Conservation (phyloP, 768 basidiomycete species). For the Rossbeevera mucosa region DNA sequence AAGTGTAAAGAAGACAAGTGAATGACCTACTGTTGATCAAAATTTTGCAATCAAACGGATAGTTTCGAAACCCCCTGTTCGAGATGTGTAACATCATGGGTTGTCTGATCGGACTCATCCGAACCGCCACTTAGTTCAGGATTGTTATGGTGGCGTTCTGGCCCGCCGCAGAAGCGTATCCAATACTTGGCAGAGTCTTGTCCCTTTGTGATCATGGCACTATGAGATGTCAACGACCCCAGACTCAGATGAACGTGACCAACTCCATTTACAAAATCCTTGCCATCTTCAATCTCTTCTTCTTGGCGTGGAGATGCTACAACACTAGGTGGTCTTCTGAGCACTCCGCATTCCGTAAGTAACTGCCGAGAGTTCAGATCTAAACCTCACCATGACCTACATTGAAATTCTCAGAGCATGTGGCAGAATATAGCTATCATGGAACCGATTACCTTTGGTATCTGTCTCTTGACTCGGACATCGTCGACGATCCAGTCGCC, state of each 20-base stretch:
- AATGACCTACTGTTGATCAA: too few species aligned
- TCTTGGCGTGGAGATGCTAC: slow-evolving; percentile 2
- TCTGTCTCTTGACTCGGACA: background rate
- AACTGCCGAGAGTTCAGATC: background rate
- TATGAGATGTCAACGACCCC: too few species aligned
- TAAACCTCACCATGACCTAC: background rate
- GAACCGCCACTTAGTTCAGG: too few species aligned
- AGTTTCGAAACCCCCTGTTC: too few species aligned
- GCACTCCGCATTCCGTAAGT: background rate
- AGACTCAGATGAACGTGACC: slow-evolving; percentile 4
- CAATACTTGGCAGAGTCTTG: background rate
- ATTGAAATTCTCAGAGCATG: background rate
- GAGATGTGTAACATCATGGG: too few species aligned
- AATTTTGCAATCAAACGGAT: too few species aligned
- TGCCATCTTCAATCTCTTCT: slow-evolving; percentile 3
- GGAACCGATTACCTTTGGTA: slow-evolving; percentile 10
- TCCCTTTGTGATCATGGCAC: too few species aligned
- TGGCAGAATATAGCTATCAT: slow-evolving; percentile 5
- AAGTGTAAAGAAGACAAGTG: too few species aligned
- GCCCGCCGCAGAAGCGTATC: background rate
- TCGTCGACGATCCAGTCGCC: slow-evolving; percentile 3
- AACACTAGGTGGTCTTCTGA: slow-evolving; percentile 1
- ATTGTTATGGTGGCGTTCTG: background rate
- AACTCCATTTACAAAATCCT: background rate
- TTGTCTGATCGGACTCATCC: too few species aligned